Conservation (phyloP, 1,284 basidiomycete species). For the Cryptococcus sp. region DNA sequence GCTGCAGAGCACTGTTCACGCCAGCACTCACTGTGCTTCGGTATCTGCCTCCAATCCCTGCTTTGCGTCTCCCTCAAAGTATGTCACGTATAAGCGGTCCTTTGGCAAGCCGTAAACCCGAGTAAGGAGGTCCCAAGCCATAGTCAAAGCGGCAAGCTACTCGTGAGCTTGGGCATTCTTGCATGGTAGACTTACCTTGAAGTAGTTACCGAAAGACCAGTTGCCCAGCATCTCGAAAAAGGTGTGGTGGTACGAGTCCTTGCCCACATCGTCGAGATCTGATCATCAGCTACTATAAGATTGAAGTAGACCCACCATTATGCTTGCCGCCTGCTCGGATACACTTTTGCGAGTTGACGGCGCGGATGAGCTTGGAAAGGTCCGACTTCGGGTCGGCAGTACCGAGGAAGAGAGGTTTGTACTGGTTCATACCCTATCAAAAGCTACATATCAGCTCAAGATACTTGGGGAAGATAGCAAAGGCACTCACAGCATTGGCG, state of each 20-base stretch:
- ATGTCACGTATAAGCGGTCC: constrained; percentile 94
- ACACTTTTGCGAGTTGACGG: constrained; percentile 96
- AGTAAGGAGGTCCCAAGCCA: constrained; percentile 94
- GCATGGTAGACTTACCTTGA: constrained; percentile 67
- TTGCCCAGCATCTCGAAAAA: constrained; percentile 99
- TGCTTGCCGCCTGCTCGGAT: constrained; percentile 98
- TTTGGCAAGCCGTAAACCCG: constrained; percentile 78
- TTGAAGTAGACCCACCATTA: constrained; percentile 65
- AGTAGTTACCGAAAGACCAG: constrained; percentile 99
- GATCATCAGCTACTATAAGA: background rate
- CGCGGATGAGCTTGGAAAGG: constrained; percentile 87
- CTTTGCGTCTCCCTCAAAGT: constrained; percentile 90
- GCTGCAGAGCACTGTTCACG: background rate
- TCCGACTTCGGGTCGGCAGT: constrained; percentile 89
- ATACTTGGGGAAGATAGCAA: background rate
- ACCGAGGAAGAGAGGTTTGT: constrained; percentile 94
- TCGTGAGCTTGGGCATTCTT: constrained; percentile 3
- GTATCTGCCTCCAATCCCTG: constrained; percentile 85
- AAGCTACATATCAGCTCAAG: background rate
- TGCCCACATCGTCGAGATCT: constrained; percentile 98
- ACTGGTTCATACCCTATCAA: constrained; percentile 86
- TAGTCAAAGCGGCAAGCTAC: constrained; percentile 86
- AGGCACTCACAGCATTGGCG: constrained; percentile 73
- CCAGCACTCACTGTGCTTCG: constrained; percentile 63
- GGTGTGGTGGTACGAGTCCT: constrained; percentile 78